Base-by-base conservation (phyloP, 176 grass and related monocot species). In the Zea mays region DNA sequence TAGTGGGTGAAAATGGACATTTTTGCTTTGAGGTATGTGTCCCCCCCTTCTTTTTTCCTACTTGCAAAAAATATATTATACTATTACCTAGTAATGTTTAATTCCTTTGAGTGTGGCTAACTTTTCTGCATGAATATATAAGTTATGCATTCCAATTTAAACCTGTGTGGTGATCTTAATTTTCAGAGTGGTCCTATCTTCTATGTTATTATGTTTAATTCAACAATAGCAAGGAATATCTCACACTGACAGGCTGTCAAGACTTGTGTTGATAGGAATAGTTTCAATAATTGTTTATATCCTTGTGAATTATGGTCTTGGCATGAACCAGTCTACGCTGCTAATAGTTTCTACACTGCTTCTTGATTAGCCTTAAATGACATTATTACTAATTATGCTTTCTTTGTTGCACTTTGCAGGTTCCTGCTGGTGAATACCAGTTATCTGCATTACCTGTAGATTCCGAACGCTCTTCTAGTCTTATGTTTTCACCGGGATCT, bases 1-100 rank as follows among this genome's bases (percentile, higher is more conserved):
- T 89, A 51, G 83, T 90, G 38, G 67, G 85, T 50, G 80, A 82
- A 75, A 90, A 90, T 79, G 96, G 92, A 81, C 84, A 55, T 20
- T 99, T 95, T 85, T 99, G 92, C 87, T 95, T 99, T 90, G 89
- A 98, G 95, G 95, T 94, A 86, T 46, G 66, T 67, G 17, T 16
- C 73, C 2, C 16, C 40, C 40, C 48, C 33, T 15, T 27, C 5
- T 57, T 47, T 82, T 33, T 7, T 48, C 51, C 62, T 81, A 35
- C 20, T 38, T 59, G 16, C 15, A 46, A 61, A 70, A 61, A 34
- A 5, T 65, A 40, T 46, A 34, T 58, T 63, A 68, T 55, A 52
- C 50, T 50, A 15, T 72, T 7, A 44, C 15, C 42, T 79, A 74
- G 49, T 48, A 77, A 61, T 55, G 13, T 33, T 19, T 15, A 34